Evolutionary conservation across 2,329 filamentous ascomycete genomes (phyloP).

Genomic region (Eutypa lata): DNA sequence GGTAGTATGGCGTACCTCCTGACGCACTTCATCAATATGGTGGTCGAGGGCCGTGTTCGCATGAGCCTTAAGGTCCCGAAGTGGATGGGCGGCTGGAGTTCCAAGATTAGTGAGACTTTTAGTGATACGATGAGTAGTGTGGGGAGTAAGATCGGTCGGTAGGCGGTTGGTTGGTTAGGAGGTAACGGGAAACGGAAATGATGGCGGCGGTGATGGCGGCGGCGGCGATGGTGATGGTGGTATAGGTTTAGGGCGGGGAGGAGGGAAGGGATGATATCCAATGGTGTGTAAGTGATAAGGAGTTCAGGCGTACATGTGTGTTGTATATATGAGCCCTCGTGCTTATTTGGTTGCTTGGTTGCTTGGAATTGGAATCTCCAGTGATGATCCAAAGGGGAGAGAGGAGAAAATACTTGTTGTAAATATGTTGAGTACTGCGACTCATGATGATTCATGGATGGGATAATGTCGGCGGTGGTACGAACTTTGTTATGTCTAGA

Average conservation of each 20-base stretch:
- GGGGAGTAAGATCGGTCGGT: conserved; percentile 33
- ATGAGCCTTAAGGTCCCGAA: conserved; percentile 53
- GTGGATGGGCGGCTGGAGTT: conserved; percentile 42
- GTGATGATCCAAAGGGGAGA: not conserved
- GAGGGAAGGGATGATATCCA: not conserved
- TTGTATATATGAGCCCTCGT: too few relatives aligned
- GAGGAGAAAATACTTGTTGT: not conserved
- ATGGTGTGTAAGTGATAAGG: not conserved
- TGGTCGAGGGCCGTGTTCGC: conserved; percentile 79
- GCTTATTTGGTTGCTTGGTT: too few relatives aligned
- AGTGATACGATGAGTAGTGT: conserved; percentile 49
- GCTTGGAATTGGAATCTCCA: too few relatives aligned
- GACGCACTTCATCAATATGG: conserved; percentile 77
- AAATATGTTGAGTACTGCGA: not conserved
- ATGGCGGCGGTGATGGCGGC: too few relatives aligned
- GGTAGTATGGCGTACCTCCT: conserved; percentile 79
- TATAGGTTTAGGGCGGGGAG: too few relatives aligned
- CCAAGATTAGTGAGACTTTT: conserved; percentile 38
- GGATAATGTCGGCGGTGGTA: not conserved
- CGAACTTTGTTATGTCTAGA: not conserved
- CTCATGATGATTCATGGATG: not conserved
- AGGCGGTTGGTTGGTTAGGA: not conserved
- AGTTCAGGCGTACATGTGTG: too few relatives aligned
- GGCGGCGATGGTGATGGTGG: too few relatives aligned
- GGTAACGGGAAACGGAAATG: too few relatives aligned